phyloP scores from a whole-genome alignment of 257 asterid species.

The Primulina eburnea region DNA sequence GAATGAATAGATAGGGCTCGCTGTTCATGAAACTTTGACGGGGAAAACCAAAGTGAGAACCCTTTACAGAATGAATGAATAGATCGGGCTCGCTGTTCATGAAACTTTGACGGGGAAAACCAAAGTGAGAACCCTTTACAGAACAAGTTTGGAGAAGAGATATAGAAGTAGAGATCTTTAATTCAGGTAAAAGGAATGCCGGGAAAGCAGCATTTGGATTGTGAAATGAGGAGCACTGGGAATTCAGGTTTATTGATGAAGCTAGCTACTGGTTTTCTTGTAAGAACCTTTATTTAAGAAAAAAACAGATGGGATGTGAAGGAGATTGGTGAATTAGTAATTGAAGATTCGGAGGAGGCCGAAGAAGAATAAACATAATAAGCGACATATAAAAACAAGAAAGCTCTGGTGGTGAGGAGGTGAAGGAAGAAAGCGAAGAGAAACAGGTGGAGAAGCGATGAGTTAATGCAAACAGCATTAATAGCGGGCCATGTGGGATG shows the following conservation, averaged over 20 bases:
- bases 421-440: neutral
- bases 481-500: neutral
- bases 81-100: too few relatives aligned
- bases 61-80: too few relatives aligned
- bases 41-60: too few relatives aligned
- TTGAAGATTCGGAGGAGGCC: neutral
- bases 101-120: too few relatives aligned
- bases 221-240: neutral
- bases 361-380: neutral
- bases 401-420: neutral
- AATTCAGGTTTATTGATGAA: neutral
- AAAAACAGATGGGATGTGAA: neutral
- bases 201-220: neutral
- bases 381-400: too few relatives aligned
- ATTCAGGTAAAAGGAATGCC: neutral
- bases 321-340: neutral
- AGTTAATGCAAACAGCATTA: neutral
- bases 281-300: neutral
- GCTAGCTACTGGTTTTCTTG: neutral
- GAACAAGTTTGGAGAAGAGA: neutral
- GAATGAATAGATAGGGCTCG: too few relatives aligned
- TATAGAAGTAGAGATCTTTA: too few relatives aligned
- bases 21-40: too few relatives aligned
- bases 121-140: too few relatives aligned
- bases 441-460: neutral